Conservation (phyloP, 495 filamentous ascomycete genomes). For the Pyrenula massariospora region DNA sequence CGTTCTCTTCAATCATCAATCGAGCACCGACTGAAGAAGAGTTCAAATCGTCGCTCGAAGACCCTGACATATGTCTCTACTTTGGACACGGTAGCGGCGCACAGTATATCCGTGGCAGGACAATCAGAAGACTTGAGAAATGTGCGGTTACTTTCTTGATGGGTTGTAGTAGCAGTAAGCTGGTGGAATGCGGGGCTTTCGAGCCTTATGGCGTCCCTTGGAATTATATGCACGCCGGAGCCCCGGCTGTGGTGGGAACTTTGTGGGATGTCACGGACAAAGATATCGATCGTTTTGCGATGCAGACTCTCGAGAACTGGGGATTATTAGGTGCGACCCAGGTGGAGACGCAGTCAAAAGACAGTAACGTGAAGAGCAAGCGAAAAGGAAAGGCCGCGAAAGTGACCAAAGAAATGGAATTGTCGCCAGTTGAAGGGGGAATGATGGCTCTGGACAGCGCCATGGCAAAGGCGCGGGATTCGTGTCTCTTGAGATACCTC, state of each 20-base stretch:
- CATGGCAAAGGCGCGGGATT: slow-evolving; percentile 55
- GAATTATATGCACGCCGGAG: slow-evolving; percentile 80
- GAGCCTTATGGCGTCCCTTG: slow-evolving; percentile 82
- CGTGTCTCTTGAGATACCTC: slow-evolving; percentile 77
- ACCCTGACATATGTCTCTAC: slow-evolving; percentile 66
- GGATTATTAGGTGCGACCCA: slow-evolving; percentile 44
- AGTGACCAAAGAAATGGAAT: background rate
- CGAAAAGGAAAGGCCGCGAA: background rate
- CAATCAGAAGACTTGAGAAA: slow-evolving; percentile 62
- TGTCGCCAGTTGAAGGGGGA: slow-evolving; percentile 1
- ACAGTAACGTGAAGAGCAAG: slow-evolving; percentile 1
- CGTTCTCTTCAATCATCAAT: slow-evolving; percentile 55
- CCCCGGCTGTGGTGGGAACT: slow-evolving; percentile 72
- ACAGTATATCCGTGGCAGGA: slow-evolving; percentile 76
- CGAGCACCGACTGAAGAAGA: slow-evolving; percentile 66
- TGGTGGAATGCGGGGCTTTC: slow-evolving; percentile 75
- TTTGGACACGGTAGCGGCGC: slow-evolving; percentile 95
- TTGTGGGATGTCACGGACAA: slow-evolving; percentile 97
- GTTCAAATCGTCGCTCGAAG: slow-evolving; percentile 49
- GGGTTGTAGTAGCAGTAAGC: slow-evolving; percentile 72
- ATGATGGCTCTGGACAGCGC: slow-evolving; percentile 57
- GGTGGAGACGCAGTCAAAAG: slow-evolving; percentile 9
- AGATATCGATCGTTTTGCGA: slow-evolving; percentile 87
- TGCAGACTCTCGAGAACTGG: slow-evolving; percentile 68
- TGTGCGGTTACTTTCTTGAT: slow-evolving; percentile 81